A percentile compares a stretch with the other conserved stretches of the same genome.
Evolutionary conservation across 1,139 yeast species (phyloP).

Genomic region (Pichia sp.): DNA sequence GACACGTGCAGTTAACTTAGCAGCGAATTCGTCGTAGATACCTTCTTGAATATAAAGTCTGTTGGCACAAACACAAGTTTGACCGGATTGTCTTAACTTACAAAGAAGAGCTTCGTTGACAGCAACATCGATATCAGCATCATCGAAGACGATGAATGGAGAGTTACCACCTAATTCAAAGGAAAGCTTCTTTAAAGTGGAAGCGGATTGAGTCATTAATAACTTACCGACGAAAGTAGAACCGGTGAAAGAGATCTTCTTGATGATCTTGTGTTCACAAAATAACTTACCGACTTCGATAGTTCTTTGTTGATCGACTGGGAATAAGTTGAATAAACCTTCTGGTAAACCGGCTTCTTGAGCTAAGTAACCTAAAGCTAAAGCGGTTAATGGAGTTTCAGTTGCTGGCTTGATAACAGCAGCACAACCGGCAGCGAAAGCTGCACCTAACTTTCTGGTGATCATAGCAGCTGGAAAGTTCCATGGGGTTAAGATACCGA

Average conservation of each 20-base stretch:
- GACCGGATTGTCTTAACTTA: constrained; percentile 76
- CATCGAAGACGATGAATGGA: constrained; percentile 86
- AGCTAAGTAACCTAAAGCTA: constrained; percentile 73
- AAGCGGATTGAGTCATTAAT: constrained; percentile 75
- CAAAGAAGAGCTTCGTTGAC: constrained; percentile 70
- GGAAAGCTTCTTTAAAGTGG: constrained; percentile 80
- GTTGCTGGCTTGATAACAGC: constrained; percentile 88
- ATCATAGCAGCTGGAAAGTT: constrained; percentile 97
- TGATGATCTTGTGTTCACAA: constrained; percentile 68
- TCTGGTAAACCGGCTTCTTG: constrained; percentile 84
- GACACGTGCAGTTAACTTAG: constrained; percentile 53
- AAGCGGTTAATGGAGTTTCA: constrained; percentile 86
- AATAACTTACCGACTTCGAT: constrained; percentile 63
- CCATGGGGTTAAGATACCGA: constrained; percentile 95
- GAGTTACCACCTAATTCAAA: constrained; percentile 96
- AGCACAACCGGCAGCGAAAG: constrained; percentile 93
- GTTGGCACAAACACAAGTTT: constrained; percentile 85
- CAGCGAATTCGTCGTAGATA: constrained; percentile 60
- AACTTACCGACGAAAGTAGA: constrained; percentile 85
- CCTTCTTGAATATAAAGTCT: constrained; percentile 66
- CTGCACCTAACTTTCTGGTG: constrained; percentile 89
- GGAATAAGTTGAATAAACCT: constrained; percentile 74
- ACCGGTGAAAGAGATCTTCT: constrained; percentile 92
- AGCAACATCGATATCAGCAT: constrained; percentile 77
- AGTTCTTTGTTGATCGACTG: constrained; percentile 52